Percentiles rank a stretch among this genome's conserved stretches.
These are phyloP conservation scores for Ocimum tenuiflorum DNA, from an alignment of 257 asterid species.

Conservation along the genomic window DNA sequence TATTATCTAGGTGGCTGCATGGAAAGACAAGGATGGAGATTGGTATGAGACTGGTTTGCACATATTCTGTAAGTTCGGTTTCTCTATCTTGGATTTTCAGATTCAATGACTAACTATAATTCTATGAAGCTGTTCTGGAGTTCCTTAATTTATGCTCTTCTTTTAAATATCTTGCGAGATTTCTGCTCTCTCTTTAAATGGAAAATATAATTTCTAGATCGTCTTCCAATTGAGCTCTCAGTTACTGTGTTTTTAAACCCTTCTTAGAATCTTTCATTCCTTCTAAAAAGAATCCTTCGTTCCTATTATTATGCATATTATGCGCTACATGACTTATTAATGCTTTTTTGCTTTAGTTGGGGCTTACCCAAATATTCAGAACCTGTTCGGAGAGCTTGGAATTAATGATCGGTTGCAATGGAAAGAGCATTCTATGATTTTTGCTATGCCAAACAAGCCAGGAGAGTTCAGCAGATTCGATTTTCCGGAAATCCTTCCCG, in stretches of 20 bases:
- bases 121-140: background rate
- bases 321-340: slow-evolving; percentile 26
- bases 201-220: background rate
- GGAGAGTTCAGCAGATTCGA: slow-evolving; percentile 97
- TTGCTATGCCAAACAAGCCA: slow-evolving; percentile 95
- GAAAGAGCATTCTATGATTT: slow-evolving; percentile 99
- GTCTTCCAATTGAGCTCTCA: background rate
- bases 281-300: too few relatives aligned
- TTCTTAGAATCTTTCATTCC: background rate
- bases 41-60: slow-evolving; percentile 98
- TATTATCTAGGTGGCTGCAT: slow-evolving; percentile 69
- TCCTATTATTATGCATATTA: background rate
- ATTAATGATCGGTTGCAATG: slow-evolving; percentile 89
- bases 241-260: background rate
- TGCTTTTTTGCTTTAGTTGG: slow-evolving; percentile 67
- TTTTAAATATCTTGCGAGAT: background rate
- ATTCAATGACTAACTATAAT: background rate
- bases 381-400: slow-evolving; percentile 94
- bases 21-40: slow-evolving; percentile 97
- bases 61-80: slow-evolving; percentile 73
- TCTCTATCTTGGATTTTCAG: background rate
- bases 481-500: slow-evolving; percentile 76
- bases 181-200: background rate
- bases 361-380: slow-evolving; percentile 99
- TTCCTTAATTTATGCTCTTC: background rate